Conservation (phyloP, 169 alveolate genomes). For the Plasmodium adleri region DNA sequence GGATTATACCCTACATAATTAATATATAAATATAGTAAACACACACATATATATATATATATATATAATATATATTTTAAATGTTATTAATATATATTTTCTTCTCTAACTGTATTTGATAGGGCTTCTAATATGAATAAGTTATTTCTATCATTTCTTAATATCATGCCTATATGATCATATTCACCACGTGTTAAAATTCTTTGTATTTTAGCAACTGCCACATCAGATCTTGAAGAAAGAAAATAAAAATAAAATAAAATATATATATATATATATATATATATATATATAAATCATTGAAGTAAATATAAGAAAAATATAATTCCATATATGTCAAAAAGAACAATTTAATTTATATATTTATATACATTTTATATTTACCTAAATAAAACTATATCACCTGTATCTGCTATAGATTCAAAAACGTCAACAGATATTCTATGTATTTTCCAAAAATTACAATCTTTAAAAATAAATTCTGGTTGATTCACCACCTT, state of each 20-base stretch:
- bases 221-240: constrained; percentile 30
- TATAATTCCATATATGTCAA: not conserved
- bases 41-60: not conserved
- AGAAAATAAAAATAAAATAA: not conserved
- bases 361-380: constrained; percentile 31
- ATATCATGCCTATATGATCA: constrained; percentile 92
- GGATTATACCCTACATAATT: constrained; percentile 24
- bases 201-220: constrained; percentile 81
- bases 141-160: constrained; percentile 79
- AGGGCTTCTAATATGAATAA: constrained; percentile 87
- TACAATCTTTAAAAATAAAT: constrained; percentile 64
- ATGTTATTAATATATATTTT: not conserved
- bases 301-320: not conserved
- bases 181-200: constrained; percentile 87
- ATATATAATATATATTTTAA: not conserved
- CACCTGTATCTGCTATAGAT: constrained; percentile 85
- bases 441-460: constrained; percentile 81
- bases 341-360: not conserved
- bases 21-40: not conserved
- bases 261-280: not conserved
- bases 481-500: constrained; percentile 39
- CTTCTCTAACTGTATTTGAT: constrained; percentile 64
- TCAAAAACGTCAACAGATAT: constrained; percentile 80
- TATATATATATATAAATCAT: not conserved
- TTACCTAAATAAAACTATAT: constrained; percentile 83